Conservation (phyloP, 2,329 filamentous ascomycete genomes). For the Lojkania enalia region DNA sequence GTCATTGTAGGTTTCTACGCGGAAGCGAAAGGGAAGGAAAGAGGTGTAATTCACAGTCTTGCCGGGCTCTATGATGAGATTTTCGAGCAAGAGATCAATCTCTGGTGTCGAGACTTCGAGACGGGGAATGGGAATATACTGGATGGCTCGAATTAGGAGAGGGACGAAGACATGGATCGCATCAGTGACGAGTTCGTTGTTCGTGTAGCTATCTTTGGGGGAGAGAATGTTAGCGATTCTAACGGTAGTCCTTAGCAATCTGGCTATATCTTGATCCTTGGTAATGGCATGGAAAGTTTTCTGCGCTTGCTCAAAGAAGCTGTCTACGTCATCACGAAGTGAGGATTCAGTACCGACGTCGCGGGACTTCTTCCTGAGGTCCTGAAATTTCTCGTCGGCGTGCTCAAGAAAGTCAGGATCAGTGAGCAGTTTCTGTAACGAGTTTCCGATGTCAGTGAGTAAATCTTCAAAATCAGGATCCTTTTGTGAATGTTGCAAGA, state of each 20-base stretch:
- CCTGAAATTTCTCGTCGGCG: conserved; percentile 66
- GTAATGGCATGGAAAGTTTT: conserved; percentile 69
- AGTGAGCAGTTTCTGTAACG: conserved; percentile 78
- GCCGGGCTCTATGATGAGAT: conserved; percentile 86
- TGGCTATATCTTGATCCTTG: conserved; percentile 71
- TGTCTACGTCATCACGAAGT: conserved; percentile 72
- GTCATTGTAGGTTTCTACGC: conserved; percentile 82
- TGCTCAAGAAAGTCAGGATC: conserved; percentile 85
- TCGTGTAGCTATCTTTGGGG: conserved; percentile 64
- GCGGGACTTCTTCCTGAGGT: conserved; percentile 60
- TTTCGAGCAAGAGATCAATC: conserved; percentile 85
- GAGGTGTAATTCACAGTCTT: conserved; percentile 81
- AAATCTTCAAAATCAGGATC: conserved; percentile 83
- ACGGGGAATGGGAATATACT: conserved; percentile 87
- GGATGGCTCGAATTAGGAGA: conserved; percentile 72
- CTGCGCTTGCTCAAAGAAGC: conserved; percentile 69
- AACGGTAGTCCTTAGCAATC: conserved; percentile 67
- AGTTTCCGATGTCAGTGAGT: conserved; percentile 71
- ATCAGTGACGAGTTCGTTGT: conserved; percentile 74
- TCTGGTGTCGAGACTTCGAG: conserved; percentile 84
- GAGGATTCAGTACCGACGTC: conserved; percentile 66
- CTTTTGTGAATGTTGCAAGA: conserved; percentile 73
- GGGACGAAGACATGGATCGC: conserved; percentile 80
- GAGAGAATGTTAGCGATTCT: conserved; percentile 72
- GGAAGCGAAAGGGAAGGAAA: conserved; percentile 83